Evolutionary conservation across 306 rosid genomes (phyloP).

Genomic region (Bauhinia variegata): DNA sequence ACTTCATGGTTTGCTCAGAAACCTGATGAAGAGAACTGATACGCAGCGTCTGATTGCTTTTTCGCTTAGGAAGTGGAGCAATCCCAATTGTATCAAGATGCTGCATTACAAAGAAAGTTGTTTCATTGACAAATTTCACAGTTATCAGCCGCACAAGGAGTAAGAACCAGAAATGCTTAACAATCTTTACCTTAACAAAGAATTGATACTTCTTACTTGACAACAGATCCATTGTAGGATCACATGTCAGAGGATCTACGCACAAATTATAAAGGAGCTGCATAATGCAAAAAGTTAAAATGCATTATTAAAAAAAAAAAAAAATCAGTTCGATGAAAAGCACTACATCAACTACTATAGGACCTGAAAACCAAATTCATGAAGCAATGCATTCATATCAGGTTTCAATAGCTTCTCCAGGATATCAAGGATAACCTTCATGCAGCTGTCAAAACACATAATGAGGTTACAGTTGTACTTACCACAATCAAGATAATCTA

Average conservation of each 20-base stretch:
- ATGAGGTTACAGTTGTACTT: conserved; percentile 30
- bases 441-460: conserved; percentile 69
- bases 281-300: conserved; percentile 35
- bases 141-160: conserved; percentile 14
- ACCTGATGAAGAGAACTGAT: conserved; percentile 99
- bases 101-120: conserved; percentile 45
- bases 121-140: conserved; percentile 1
- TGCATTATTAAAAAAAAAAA: conserved; percentile 6
- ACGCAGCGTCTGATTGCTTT: conserved; percentile 80
- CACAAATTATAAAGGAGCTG: conserved; percentile 92
- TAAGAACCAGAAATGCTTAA: conserved; percentile 10
- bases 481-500: conserved; percentile 11
- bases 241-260: conserved; percentile 75
- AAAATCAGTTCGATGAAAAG: not conserved
- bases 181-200: conserved; percentile 71
- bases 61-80: conserved; percentile 92
- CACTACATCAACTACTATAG: conserved; percentile 24
- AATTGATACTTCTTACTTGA: conserved; percentile 77
- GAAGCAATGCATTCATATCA: conserved; percentile 79
- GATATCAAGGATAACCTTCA: conserved; percentile 91
- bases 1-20: conserved; percentile 12
- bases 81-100: conserved; percentile 82
- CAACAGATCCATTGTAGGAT: conserved; percentile 81
- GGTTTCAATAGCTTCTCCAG: conserved; percentile 87
- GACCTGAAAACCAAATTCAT: conserved; percentile 96